Percentiles rank a stretch among this genome's conserved stretches.
Conservation (phyloP, 805 yeast genomes). For the Ascoidea rubescens region DNA sequence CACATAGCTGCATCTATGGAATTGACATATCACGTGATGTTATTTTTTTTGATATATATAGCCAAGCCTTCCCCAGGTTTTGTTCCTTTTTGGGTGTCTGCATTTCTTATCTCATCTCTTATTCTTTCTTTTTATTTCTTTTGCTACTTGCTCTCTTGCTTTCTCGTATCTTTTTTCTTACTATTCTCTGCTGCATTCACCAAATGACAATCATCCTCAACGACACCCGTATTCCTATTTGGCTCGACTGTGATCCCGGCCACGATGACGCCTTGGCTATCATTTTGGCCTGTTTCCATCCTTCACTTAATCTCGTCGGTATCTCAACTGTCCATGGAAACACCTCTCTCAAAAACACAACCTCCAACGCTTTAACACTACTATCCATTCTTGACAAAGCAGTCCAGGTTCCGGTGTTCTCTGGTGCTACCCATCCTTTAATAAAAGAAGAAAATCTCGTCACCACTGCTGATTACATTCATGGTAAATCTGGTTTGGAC, state of each 20-base stretch:
- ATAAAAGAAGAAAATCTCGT: constrained; percentile 23
- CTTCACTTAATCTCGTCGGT: constrained; percentile 45
- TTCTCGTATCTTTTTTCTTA: not conserved
- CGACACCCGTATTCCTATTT: constrained; percentile 37
- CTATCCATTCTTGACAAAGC: constrained; percentile 39
- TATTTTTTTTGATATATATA: no score
- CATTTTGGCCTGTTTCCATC: constrained; percentile 45
- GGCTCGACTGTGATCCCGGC: constrained; percentile 92
- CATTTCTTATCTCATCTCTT: not conserved
- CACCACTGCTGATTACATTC: constrained; percentile 44
- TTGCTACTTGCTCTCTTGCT: not conserved
- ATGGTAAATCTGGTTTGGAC: constrained; percentile 66
- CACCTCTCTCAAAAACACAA: constrained; percentile 47
- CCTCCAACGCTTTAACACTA: constrained; percentile 53
- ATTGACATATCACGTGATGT: no score
- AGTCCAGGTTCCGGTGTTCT: constrained; percentile 43
- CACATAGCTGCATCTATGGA: no score
- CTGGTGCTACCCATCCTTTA: constrained; percentile 52
- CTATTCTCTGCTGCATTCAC: not conserved
- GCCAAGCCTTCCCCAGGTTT: no score
- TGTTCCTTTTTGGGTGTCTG: no score
- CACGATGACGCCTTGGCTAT: constrained; percentile 80
- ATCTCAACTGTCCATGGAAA: constrained; percentile 71
- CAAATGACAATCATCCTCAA: no score
- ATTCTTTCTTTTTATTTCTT: not conserved